Evolutionary conservation across 192 early-diverging fungal species (phyloP).

Genomic region (Chytriomyces sp.): DNA sequence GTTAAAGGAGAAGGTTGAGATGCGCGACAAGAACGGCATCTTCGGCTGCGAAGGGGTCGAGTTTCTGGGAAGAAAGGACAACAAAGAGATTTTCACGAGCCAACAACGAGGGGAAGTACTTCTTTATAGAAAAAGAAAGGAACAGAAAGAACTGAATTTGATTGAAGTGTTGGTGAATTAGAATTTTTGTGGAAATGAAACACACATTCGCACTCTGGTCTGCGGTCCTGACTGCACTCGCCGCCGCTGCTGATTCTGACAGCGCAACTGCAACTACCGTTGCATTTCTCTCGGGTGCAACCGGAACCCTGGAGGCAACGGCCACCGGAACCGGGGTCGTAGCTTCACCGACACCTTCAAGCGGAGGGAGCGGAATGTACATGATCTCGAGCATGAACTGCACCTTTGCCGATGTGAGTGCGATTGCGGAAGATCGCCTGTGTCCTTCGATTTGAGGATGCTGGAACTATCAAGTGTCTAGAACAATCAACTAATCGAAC

Average conservation of each 20-base stretch:
- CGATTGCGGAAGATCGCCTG: too few relatives aligned
- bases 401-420: background rate
- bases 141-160: background rate
- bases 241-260: background rate
- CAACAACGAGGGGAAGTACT: too few relatives aligned
- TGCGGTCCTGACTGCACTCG: background rate
- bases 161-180: too few relatives aligned
- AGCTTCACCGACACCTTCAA: background rate
- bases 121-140: too few relatives aligned
- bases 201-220: background rate
- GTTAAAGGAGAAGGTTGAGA: conserved; percentile 55
- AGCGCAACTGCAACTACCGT: background rate
- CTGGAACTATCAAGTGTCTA: too few relatives aligned
- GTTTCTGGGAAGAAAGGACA: conserved; percentile 2
- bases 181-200: background rate
- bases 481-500: too few relatives aligned
- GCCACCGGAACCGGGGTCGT: background rate
- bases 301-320: background rate
- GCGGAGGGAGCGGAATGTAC: background rate
- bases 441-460: too few relatives aligned
- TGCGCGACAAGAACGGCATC: conserved; percentile 54
- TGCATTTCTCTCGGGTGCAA: background rate
- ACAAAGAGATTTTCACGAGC: background rate
- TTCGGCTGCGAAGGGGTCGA: background rate
- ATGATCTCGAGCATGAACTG: background rate